phyloP scores from a whole-genome alignment of 257 asterid genomes.

The Penstemon barbatus region DNA sequence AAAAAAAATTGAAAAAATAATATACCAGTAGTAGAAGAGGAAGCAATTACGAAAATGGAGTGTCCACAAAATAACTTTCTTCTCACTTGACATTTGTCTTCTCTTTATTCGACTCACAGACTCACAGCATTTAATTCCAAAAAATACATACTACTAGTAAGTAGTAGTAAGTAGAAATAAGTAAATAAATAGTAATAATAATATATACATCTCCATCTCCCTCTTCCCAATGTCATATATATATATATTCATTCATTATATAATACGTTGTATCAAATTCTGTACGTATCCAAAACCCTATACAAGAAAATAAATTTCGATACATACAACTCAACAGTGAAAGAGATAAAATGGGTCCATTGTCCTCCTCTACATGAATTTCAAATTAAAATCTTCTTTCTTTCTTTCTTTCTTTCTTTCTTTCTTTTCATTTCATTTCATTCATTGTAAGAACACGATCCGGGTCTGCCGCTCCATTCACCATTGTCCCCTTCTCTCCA shows the following conservation, averaged over 20 bases:
- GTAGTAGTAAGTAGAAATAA: too few species aligned
- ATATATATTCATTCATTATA: not conserved
- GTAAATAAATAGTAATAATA: too few species aligned
- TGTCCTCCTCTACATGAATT: slow-evolving; percentile 48
- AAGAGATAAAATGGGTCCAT: slow-evolving; percentile 48
- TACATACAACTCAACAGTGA: not conserved
- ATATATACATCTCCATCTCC: too few species aligned
- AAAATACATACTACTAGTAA: too few species aligned
- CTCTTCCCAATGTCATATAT: not conserved
- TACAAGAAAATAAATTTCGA: not conserved
- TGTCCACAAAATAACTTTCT: too few species aligned
- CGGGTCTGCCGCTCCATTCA: slow-evolving; percentile 85
- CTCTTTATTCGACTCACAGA: not conserved
- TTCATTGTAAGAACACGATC: slow-evolving; percentile 63
- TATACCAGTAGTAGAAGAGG: too few species aligned
- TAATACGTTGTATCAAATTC: not conserved
- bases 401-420: too few species aligned
- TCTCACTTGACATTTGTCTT: not conserved
- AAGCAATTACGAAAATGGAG: too few species aligned
- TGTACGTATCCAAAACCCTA: slow-evolving; percentile 13
- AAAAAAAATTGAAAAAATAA: too few species aligned
- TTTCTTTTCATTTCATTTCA: too few species aligned
- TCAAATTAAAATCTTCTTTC: slow-evolving; percentile 38
- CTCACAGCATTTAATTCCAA: not conserved
- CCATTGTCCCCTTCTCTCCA: slow-evolving; percentile 34